phyloP scores from a whole-genome alignment of 2,329 filamentous ascomycete species.

The Xylariomycetidae sp. region DNA sequence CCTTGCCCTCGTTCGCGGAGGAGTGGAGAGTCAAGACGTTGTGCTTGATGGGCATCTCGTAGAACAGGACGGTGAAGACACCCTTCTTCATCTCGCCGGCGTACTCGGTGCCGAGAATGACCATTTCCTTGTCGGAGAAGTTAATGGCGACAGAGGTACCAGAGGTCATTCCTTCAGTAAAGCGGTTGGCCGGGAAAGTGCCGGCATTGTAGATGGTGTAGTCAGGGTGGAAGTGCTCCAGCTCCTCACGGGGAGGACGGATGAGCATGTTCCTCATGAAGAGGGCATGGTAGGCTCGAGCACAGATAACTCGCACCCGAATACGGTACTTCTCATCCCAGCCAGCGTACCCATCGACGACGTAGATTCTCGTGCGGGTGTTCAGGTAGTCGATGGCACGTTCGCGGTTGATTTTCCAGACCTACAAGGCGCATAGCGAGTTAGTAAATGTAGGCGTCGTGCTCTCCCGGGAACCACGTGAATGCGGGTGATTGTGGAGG shows the following conservation, averaged over 20 bases:
- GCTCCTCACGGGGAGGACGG: constrained; percentile 81
- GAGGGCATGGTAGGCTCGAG: constrained; percentile 96
- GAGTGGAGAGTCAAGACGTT: constrained; percentile 98
- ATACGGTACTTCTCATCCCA: constrained; percentile 99
- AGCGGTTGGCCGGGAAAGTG: constrained; percentile 97
- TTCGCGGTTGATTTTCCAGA: constrained; percentile 99
- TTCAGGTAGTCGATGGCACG: constrained; percentile 99
- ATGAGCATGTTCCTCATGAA: constrained; percentile 99
- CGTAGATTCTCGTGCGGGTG: constrained; percentile 97
- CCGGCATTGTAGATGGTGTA: constrained; percentile 99
- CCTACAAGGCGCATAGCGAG: too few relatives aligned
- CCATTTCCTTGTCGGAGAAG: constrained; percentile 99
- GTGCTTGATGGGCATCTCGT: constrained; percentile 99
- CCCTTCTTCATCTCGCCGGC: constrained; percentile 98
- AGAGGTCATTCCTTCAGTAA: constrained; percentile 97
- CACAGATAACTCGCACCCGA: constrained; percentile 94
- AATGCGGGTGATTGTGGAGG: too few relatives aligned
- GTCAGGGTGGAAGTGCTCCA: constrained; percentile 96
- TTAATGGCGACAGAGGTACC: constrained; percentile 97
- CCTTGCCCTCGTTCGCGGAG: constrained; percentile 91
- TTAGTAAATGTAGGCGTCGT: too few relatives aligned
- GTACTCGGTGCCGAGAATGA: constrained; percentile 98
- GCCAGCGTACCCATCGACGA: constrained; percentile 93
- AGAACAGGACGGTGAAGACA: constrained; percentile 98
- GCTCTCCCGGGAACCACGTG: too few relatives aligned